Evolutionary conservation across 345 rosid species (phyloP).

Genomic region (Limnanthes douglasii): DNA sequence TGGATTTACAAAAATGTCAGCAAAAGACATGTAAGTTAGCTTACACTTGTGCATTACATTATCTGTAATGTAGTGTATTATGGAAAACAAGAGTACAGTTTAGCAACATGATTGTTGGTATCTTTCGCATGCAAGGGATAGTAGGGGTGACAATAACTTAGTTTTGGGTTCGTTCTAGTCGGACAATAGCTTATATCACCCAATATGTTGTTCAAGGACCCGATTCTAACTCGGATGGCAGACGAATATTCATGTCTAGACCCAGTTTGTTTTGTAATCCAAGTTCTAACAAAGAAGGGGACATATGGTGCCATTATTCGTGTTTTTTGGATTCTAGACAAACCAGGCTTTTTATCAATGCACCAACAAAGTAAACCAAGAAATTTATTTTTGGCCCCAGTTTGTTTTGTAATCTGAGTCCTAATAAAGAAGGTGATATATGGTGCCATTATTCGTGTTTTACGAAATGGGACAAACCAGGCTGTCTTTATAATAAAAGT

Average conservation of each 20-base stretch:
- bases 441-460: no score
- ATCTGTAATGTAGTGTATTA: background rate
- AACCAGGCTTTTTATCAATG: no score
- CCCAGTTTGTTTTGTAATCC: no score
- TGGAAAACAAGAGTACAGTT: background rate
- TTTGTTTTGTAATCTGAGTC: background rate
- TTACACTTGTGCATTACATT: background rate
- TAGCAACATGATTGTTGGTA: background rate
- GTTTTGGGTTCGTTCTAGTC: background rate
- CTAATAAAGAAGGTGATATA: no score
- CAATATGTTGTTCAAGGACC: background rate
- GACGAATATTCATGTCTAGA: no score
- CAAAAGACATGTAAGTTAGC: constrained; percentile 86
- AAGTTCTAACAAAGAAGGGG: no score
- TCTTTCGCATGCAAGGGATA: background rate
- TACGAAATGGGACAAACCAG: no score
- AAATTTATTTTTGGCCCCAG: background rate
- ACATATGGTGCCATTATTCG: background rate
- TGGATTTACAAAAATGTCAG: constrained; percentile 97
- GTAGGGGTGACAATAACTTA: background rate
- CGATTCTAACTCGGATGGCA: background rate
- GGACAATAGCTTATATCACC: background rate
- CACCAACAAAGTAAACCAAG: background rate
- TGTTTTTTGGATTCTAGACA: background rate
- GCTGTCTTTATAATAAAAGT: no score